Evolutionary conservation across 306 rosid genomes (phyloP), one percentile per base, ranked within the genome.

Genomic region (Fragaria iinumae): DNA sequence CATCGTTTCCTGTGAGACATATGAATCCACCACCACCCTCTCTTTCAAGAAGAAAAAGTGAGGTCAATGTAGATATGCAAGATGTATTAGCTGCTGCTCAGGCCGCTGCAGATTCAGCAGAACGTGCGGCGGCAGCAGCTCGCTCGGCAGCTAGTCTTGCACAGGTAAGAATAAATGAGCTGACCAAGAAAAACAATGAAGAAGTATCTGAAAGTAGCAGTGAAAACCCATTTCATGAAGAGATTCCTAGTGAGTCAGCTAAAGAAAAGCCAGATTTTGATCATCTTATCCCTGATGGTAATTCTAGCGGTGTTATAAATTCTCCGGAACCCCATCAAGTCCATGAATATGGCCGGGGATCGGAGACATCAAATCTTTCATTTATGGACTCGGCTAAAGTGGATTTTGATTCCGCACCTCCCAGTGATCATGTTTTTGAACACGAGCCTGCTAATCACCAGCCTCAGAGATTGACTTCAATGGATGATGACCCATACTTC

Each of bases 61-160:
- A 84, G 45, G 80, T 73, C 53, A 71, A 83, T 57, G 83, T 88
- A 69, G 87, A 95, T 85, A 77, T 95, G 52, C 91, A 92, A 81
- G 98, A 95, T 75, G 97, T 95, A 70, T 66, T 95, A 82, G 93
- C 93, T 73, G 97, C 99, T 48, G 99, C 99, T 71, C 93, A 95
- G 81, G 85, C 87, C 80, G 99, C 99, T 70, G 97, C 97, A 12
- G 97, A 95, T 73, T 76, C 90, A 18, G 98, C 98, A 25, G 97
- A 95, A 80, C 87, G 88, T 34, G 98, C 98, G 12, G 97, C 98
- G 0, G 89, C 92, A 25, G 92, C 98, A 3, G 99, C 99, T 81
- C 96, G 99, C 73, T 72, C 92, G 13, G 97, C 93, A 0, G 97
- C 97, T 76, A 92, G 87, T 79, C 90, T 95, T 80, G 96, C 96